Evolutionary conservation across 179 eudicot species (phyloP), one percentile per base, ranked within the genome.

Genomic region (Beta corolliflora): DNA sequence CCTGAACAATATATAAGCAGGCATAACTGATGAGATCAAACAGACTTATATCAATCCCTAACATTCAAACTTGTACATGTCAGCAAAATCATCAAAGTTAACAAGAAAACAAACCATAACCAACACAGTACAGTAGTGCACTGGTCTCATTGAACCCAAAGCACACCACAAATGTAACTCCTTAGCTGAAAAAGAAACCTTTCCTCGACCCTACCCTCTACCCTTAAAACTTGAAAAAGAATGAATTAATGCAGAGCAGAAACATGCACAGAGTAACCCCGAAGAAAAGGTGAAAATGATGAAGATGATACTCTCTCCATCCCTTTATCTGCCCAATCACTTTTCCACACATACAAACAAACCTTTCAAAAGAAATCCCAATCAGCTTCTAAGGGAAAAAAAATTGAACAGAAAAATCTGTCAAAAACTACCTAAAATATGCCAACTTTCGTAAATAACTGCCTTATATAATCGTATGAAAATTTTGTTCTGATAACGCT

Each of bases 1-100:
- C 87, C 98, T 94, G 89, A 67, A 88, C 70, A 80, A 66, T 19
- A 77, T 23, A 70, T 15, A 60, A 18, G 18, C 45, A 73, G 4
- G 75, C 75, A 77, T 53, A 44, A 78, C 15, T 53, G 54, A 25
- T n/a, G 75, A 82, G 58, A 65, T 70, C 64, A 56, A 74, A 77
- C 71, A 44, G 52, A 58, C 15, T 13, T 67, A 48, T 25, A 3
- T 55, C 48, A 55, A 55, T 23, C 76, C 58, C 41, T 44, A 69
- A 71, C 9, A 71, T 71, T 52, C 58, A 72, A 8, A 72, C 23
- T 25, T 52, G 41, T 36, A 36, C 41, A 36, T 36, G 41, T 52
- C 23, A 53, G 48, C 5, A 73, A 29, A 73, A 52, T 13, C 0
- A 73, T 52, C 76, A 52, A 73, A 50, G 9, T 53, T 14, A 71